Base-by-base conservation (phyloP, 305 asterid genomes). In the Stenogyne calaminthoides region DNA sequence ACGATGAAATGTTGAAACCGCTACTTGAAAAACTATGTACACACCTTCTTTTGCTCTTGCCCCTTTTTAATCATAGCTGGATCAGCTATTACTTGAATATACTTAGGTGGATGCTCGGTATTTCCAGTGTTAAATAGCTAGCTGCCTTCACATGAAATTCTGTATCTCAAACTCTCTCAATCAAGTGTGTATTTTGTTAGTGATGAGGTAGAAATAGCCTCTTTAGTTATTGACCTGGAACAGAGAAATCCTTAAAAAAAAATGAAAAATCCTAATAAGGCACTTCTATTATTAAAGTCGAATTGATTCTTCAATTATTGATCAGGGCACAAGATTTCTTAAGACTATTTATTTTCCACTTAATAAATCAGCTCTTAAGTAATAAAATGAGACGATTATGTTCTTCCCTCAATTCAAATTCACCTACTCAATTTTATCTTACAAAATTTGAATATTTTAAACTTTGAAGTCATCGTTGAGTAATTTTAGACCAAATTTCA, bases 11-110 rank as follows among this genome's bases (percentile, higher is more conserved):
- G 40, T 18, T 1, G 25, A 46, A 56, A 56, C 7, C 16, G n/a
- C 29, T 72, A 52, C 77, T 66, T 15, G 9, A 37, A 49, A 16
- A 64, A 68, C 52, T 64, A 5, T 52, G 58, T 62, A 67, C 37
- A 11, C 14, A 9, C 36, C 36, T 4, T 27, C 47, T 16, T 34
- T 65, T 32, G 3, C 7, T 12, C 37, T 51, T 55, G 69, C 62
- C 60, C 54, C 32, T 22, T 42, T 20, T 42, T 44, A 44, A 46
- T 11, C 20, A 10, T 54, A 7, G 69, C 29, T 64, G 67, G 49
- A 11, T 54, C 34, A 42, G 37, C 64, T 58, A 3, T 58, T 29
- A 14, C 40, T 61, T 61, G 29, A 18, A 54, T 18, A 36, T 40
- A 40, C 2, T 40, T 40, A 40, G 52, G 18, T 46, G 52, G 52